phyloP scores from a whole-genome alignment of 768 basidiomycete genomes.

The Scleroderma citrinum region DNA sequence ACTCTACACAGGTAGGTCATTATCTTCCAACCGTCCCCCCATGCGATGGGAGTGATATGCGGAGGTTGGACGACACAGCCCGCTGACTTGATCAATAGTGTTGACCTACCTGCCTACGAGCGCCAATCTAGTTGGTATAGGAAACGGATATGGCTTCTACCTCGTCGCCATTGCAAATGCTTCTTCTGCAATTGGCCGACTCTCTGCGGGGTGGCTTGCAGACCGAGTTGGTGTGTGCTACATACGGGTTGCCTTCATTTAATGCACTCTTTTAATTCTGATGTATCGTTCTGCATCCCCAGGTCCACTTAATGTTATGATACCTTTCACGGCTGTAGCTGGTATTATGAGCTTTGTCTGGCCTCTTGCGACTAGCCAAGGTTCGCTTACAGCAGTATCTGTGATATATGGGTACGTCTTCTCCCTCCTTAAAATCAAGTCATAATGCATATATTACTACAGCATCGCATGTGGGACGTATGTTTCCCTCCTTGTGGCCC shows the following conservation, averaged over 20 bases:
- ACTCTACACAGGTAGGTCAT: constrained; percentile 51
- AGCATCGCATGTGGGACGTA: constrained; percentile 62
- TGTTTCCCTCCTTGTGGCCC: constrained; percentile 49
- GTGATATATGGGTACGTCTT: constrained; percentile 59
- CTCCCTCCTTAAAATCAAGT: neutral
- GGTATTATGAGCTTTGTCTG: constrained; percentile 61
- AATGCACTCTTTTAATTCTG: too few species aligned
- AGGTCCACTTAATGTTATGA: constrained; percentile 68
- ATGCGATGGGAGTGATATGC: neutral
- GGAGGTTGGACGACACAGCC: neutral
- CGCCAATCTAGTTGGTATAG: constrained; percentile 28
- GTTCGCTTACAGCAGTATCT: constrained; percentile 45
- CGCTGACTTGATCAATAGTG: constrained; percentile 32
- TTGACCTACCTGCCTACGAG: constrained; percentile 57
- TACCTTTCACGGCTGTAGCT: constrained; percentile 51
- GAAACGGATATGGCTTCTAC: constrained; percentile 51
- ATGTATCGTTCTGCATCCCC: neutral
- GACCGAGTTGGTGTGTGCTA: constrained; percentile 43
- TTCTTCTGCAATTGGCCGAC: constrained; percentile 40
- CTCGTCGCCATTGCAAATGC: too few species aligned
- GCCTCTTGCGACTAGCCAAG: constrained; percentile 52
- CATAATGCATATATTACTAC: neutral
- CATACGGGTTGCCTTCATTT: too few species aligned
- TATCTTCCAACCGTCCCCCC: too few species aligned
- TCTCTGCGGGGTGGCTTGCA: constrained; percentile 45